phyloP scores from a whole-genome alignment of 164 flowering plant species.

The Sedum album region DNA sequence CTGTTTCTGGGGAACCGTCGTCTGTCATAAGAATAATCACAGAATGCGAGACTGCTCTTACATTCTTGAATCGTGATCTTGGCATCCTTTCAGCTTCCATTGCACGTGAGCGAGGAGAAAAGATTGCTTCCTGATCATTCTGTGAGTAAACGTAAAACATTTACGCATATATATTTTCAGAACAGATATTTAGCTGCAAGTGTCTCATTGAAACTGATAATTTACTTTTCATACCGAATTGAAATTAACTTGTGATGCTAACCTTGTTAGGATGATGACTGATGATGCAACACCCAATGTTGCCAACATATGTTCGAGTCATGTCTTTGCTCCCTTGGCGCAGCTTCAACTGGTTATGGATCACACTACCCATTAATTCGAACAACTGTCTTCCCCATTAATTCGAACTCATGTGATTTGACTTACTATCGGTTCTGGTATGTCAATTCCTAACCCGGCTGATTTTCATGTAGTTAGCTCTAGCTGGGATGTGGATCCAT shows the following conservation, averaged over 20 bases:
- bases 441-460: background rate
- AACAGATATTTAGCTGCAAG: background rate
- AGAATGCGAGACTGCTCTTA: conserved; percentile 79
- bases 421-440: background rate
- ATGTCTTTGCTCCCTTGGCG: background rate
- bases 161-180: background rate
- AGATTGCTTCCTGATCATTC: conserved; percentile 14
- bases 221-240: no score
- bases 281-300: background rate
- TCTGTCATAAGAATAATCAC: conserved; percentile 85
- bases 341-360: background rate
- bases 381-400: background rate
- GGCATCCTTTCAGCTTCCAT: conserved; percentile 90
- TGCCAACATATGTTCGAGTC: background rate
- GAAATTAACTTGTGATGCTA: background rate
- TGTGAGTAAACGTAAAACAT: background rate
- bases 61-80: conserved; percentile 83
- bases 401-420: background rate
- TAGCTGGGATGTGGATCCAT: background rate
- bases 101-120: conserved; percentile 69
- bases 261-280: background rate
- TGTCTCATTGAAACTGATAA: no score
- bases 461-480: no score
- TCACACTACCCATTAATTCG: background rate
- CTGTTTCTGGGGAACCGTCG: conserved; percentile 57